Percentiles rank a stretch among this genome's conserved stretches.
phyloP scores from a whole-genome alignment of 2,329 filamentous ascomycete species.

The Pseudogymnoascus sp. region DNA sequence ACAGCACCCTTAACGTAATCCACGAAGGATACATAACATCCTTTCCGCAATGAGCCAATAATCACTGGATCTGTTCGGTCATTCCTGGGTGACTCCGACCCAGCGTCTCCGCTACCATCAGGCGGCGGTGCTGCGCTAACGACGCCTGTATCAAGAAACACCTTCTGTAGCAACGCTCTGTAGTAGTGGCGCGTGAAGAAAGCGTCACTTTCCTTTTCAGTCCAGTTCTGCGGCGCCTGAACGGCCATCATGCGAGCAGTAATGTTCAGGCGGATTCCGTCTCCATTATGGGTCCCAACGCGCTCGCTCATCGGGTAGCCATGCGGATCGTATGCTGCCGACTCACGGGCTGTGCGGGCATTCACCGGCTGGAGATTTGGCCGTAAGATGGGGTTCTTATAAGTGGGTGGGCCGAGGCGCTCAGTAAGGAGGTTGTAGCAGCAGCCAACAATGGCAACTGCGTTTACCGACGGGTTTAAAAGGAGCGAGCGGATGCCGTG shows the following conservation, averaged over 20 bases:
- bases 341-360: slow-evolving; percentile 60
- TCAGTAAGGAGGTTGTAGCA: slow-evolving; percentile 97
- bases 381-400: slow-evolving; percentile 72
- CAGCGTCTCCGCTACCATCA: slow-evolving; percentile 12
- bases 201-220: slow-evolving; percentile 63
- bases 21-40: slow-evolving; percentile 66
- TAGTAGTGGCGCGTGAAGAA: slow-evolving; percentile 95
- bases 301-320: slow-evolving; percentile 87
- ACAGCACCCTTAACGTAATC: slow-evolving; percentile 76
- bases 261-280: slow-evolving; percentile 79
- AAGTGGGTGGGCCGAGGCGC: slow-evolving; percentile 75
- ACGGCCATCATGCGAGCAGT: slow-evolving; percentile 98
- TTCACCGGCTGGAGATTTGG: slow-evolving; percentile 59
- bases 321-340: slow-evolving; percentile 70
- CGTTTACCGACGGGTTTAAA: slow-evolving; percentile 73
- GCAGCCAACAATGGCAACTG: slow-evolving; percentile 94
- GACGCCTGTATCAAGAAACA: slow-evolving; percentile 81
- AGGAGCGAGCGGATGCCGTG: slow-evolving; percentile 82
- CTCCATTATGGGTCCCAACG: slow-evolving; percentile 48
- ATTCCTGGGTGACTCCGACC: slow-evolving; percentile 37
- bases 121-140: slow-evolving; percentile 42
- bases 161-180: slow-evolving; percentile 78
- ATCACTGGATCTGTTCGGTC: slow-evolving; percentile 70
- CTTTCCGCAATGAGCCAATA: slow-evolving; percentile 75
- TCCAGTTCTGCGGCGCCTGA: slow-evolving; percentile 92